phyloP scores from a whole-genome alignment of 2,329 filamentous ascomycete genomes.

The Cladobotryum mycophilum region DNA sequence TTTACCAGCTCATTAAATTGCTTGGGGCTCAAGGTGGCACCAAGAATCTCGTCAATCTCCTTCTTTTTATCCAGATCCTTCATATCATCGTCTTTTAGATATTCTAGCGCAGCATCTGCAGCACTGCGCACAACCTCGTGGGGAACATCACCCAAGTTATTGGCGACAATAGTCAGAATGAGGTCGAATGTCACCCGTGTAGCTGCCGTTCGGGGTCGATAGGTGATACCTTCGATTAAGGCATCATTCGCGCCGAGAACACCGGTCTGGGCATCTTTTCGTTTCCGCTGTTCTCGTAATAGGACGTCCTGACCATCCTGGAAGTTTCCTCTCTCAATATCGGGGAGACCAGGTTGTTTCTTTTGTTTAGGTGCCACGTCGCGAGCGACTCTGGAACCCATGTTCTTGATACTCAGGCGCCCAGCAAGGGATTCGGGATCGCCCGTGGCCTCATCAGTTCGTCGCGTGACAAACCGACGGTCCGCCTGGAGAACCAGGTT shows the following conservation, averaged over 20 bases:
- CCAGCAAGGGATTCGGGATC: conserved; percentile 97
- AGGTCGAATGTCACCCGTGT: conserved; percentile 92
- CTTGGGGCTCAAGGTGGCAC: conserved; percentile 73
- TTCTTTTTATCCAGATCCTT: conserved; percentile 99
- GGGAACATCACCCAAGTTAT: conserved; percentile 84
- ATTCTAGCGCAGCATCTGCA: conserved; percentile 84
- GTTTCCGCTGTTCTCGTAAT: conserved; percentile 77
- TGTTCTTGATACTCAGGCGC: conserved; percentile 86
- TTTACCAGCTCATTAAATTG: conserved; percentile 97
- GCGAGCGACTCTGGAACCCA: conserved; percentile 78
- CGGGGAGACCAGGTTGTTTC: conserved; percentile 61
- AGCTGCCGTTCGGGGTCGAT: conserved; percentile 83
- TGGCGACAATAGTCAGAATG: conserved; percentile 84
- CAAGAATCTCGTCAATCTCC: conserved; percentile 88
- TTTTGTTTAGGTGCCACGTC: conserved; percentile 77
- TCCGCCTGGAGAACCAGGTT: conserved; percentile 99
- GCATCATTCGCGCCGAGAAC: conserved; percentile 81
- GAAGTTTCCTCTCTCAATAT: conserved; percentile 68
- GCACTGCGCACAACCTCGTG: conserved; percentile 90
- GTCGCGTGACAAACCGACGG: conserved; percentile 86
- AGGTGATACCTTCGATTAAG: conserved; percentile 83
- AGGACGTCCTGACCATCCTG: conserved; percentile 79
- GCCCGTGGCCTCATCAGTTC: conserved; percentile 90
- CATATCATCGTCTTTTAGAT: conserved; percentile 87
- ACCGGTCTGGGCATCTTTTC: conserved; percentile 66